Evolutionary conservation across 164 flowering plant species (phyloP).

Genomic region (Stephania japonica): DNA sequence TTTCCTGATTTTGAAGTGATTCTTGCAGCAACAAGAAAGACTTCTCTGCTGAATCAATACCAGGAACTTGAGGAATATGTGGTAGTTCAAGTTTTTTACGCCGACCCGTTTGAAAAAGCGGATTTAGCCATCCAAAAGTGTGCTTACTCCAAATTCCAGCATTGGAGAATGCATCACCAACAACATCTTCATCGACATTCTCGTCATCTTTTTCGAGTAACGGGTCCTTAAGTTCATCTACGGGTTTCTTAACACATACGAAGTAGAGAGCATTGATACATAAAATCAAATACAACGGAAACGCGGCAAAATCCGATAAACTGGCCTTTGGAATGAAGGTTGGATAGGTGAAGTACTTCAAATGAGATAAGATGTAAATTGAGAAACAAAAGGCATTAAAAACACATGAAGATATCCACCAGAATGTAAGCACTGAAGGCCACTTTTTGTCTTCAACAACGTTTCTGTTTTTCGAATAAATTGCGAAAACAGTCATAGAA

Average conservation of each 20-base stretch:
- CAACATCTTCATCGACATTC: not conserved
- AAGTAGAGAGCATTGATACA: constrained; percentile 31
- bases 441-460: constrained; percentile 27
- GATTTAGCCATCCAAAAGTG: constrained; percentile 70
- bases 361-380: constrained; percentile 18
- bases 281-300: constrained; percentile 39
- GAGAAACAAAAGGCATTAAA: constrained; percentile 21
- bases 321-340: constrained; percentile 24
- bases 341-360: constrained; percentile 19
- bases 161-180: constrained; percentile 20
- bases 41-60: constrained; percentile 46
- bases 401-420: constrained; percentile 49
- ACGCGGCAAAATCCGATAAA: constrained; percentile 33
- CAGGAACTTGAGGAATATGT: constrained; percentile 57
- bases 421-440: constrained; percentile 49
- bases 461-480: constrained; percentile 25
- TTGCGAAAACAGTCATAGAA: constrained; percentile 24
- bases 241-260: constrained; percentile 5
- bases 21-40: constrained; percentile 47
- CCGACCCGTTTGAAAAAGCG: constrained; percentile 49
- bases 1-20: constrained; percentile 38
- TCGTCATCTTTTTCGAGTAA: constrained; percentile 30
- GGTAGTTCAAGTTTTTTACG: constrained; percentile 38
- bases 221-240: constrained; percentile 28
- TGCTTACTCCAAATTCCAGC: constrained; percentile 67